Evolutionary conservation across 805 yeast genomes (phyloP), one percentile per base, ranked within the genome.

Genomic region (Saccharomycopsis amapae): DNA sequence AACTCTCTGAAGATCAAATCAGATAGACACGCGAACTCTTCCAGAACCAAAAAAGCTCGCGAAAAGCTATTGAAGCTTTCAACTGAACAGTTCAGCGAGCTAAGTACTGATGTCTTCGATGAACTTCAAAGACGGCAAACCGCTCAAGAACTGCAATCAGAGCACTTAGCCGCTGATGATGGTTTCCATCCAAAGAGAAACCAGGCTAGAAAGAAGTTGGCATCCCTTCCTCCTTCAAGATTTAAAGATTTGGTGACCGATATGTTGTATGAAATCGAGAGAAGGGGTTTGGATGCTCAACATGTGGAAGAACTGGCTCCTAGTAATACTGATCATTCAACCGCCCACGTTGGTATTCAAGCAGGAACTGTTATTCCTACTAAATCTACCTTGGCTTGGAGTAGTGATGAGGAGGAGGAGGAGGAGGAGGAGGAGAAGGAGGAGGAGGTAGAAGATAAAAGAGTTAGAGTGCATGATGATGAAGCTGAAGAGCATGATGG

Each of bases 71-170:
- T 83, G 51, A 87, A 85, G 58, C 72, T 94, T 45, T 81, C 95
- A 2, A 68, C 73, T 25, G 77, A 81, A 5, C 98, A 94, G 63
- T 88, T 93, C 59, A 72, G 75, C 50, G 99, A 93, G 62, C 75
- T 93, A 48, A 78, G 94, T 54, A 88, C 96, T 2, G 99, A 93
- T 62, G 97, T 93, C 10, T 84, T 79, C 60, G 98, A 93, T 63
- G 98, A 93, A 63, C 68, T 93, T 50, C 78, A 78, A 56, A 76
- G 99, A 58, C 73, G 99, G 52, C 73, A 75, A 35, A 76, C 69
- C 53, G 53, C 51, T 10, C 47, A 36, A 33, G 50, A 49, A n/a
- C 7, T 39, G 12, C 76, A 75, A 53, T 79, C 84, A 1, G 78
- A 76, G 45, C 78, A 73, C 56, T 69, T 90, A 44, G 69, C 79